Base-by-base conservation (phyloP, 225 moss, liverwort and hornwort species). In the Physcomitrium patens region DNA sequence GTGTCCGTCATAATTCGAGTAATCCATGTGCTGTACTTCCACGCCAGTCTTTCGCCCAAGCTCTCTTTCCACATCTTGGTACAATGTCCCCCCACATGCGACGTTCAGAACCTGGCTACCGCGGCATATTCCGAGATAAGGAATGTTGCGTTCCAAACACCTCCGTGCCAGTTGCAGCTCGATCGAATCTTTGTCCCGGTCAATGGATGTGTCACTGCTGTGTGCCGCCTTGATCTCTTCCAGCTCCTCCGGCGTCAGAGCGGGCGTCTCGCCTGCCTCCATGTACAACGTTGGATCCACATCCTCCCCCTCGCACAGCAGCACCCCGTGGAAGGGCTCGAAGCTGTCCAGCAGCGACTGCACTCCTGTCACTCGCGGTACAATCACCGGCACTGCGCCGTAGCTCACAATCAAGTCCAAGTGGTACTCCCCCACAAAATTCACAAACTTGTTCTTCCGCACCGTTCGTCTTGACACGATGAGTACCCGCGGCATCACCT, bases 241-340 rank as follows among this genome's bases (percentile, higher is more conserved):
- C 7, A 93, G 73, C 76, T 99, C 89, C 60, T 91, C 89, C 2
- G 80, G 77, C 1, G 95, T 93, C 45, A 99, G 79, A 8, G 83
- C 84, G 5, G 99, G 89, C 23, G 89, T 14, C 43, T 99, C 99
- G 52, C 91, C 91, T 46, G 90, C 88, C 15, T 99, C 99, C 70
- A 46, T 63, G 65, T 99, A 99, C 60, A 78, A 77, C 23, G 82
- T 80, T 1, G 99, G 99, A 83, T 95, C 99, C 50, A 99, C 91
- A 63, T 99, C 99, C 53, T 99, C 99, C 22, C 99, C 99, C 72
- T 99, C 99, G 79, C 99, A 99, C 18, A 99, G 85, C 4, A 99
- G 84, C 56, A 99, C 99, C n/a, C 99, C 99, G 49, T 99, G 99
- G 56, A 99, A 89, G n/a, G 99, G 99, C 87, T 99, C 99, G 63